Evolutionary conservation across 2,329 filamentous ascomycete species (phyloP).

Genomic region (Dryadomyces quercus-mongolicae): DNA sequence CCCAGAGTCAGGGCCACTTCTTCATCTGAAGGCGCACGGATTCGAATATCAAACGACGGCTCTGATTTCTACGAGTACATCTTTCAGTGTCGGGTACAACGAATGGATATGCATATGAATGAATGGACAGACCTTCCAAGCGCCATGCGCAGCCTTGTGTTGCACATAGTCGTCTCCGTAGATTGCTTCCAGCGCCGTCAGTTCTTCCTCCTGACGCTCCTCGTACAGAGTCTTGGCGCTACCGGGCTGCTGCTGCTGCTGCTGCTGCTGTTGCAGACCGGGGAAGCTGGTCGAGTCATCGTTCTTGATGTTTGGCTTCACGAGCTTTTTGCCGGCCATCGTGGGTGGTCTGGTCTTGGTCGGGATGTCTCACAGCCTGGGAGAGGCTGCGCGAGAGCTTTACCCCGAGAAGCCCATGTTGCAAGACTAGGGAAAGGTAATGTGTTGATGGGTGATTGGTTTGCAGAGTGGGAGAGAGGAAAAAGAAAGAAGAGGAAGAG

Average conservation of each 20-base stretch:
- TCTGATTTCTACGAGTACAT: conserved; percentile 78
- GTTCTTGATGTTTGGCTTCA: conserved; percentile 20
- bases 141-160: conserved; percentile 55
- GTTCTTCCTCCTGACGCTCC: conserved; percentile 77
- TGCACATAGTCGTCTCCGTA: conserved; percentile 81
- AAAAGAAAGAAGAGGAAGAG: not conserved
- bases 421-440: not conserved
- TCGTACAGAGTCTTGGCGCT: conserved; percentile 52
- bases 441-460: not conserved
- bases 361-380: conserved; percentile 33
- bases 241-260: conserved; percentile 17
- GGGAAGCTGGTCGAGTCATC: conserved; percentile 37
- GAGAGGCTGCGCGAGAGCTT: conserved; percentile 32
- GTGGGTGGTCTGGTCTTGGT: conserved; percentile 15
- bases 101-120: no score
- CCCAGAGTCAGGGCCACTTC: conserved; percentile 60
- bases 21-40: conserved; percentile 62
- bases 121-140: conserved; percentile 81
- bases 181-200: conserved; percentile 74
- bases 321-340: conserved; percentile 45
- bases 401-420: conserved; percentile 35
- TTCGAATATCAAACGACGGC: conserved; percentile 66
- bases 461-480: not conserved
- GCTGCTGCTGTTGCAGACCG: conserved; percentile 26
- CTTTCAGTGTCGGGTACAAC: no score